Evolutionary conservation across 2,329 filamentous ascomycete species (phyloP), one percentile per base, ranked within the genome.

Genomic region (Onygenales sp.): DNA sequence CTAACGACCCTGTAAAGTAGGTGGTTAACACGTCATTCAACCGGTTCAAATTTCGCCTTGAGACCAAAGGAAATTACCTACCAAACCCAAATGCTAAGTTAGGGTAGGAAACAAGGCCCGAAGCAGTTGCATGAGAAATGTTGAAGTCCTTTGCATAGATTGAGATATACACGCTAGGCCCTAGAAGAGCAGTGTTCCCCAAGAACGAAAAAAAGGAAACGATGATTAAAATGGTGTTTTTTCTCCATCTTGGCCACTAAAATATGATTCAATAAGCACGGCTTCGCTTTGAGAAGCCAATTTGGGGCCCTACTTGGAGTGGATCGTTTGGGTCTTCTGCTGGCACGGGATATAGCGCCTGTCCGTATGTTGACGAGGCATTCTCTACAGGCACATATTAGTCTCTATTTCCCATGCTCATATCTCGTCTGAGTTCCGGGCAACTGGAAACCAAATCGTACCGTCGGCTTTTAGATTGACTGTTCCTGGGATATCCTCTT

Each of bases 241-340:
- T 83, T 68, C 81, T 83, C 59, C 67, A 72, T 32, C 65, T 69
- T 2, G 77, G 62, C 81, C 80, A 83, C 70, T 80, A 39, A 39
- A 42, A 14, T 17, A 44, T 9, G 14, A 9, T 36, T 17, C 11
- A 42, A 10, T 7, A 21, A 54, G 43, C 49, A 43, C 21, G 43
- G 52, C 37, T 37, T 9, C 49, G 10, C 46, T 17, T 39, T 40
- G 7, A 42, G 8, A 7, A 34, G 1, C 14, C 34, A 27, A 27
- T 2, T 51, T 49, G 8, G 53, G 32, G 31, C 53, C 60, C 47
- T 65, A 75, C 72, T 62, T 76, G 76, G 8, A 82, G 69, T 6
- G 80, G 80, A 61, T 83, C 80, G 55, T 83, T 83, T 1, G 80
- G 80, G 58, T 83, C 80, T 52, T 81, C 75, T 1, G 79, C 77